These are phyloP conservation scores for Trypanosoma mega DNA, from an alignment of 208 protist species.

Conservation along the genomic window DNA sequence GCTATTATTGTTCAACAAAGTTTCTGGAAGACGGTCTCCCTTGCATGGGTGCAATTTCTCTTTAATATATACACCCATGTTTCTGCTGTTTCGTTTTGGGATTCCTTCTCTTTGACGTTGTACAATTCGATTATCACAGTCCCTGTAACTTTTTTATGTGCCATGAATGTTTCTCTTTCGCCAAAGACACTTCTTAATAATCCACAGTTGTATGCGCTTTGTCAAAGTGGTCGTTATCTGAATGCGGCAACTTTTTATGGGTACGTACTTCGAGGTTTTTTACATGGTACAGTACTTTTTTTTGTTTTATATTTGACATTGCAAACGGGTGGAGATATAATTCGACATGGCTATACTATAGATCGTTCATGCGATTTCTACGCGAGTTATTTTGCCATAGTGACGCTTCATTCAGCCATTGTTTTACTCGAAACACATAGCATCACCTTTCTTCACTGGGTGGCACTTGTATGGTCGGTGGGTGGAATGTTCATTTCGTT, in stretches of 20 bases:
- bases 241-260: constrained; percentile 73
- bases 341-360: constrained; percentile 35
- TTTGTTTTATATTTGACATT: constrained; percentile 44
- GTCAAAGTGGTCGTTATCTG: constrained; percentile 64
- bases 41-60: constrained; percentile 92
- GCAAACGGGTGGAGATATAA: constrained; percentile 29
- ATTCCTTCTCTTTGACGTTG: constrained; percentile 79
- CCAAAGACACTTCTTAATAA: constrained; percentile 48
- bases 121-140: constrained; percentile 89
- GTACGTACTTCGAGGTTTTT: constrained; percentile 67
- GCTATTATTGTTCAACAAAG: constrained; percentile 94
- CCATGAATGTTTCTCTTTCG: constrained; percentile 80
- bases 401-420: constrained; percentile 81
- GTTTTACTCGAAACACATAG: constrained; percentile 83
- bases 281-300: constrained; percentile 77
- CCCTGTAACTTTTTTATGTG: constrained; percentile 80
- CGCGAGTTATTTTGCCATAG: constrained; percentile 70
- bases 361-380: constrained; percentile 77
- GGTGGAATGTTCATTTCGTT: constrained; percentile 65
- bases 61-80: constrained; percentile 82
- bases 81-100: constrained; percentile 88
- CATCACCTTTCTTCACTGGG: constrained; percentile 71
- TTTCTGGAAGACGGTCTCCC: constrained; percentile 95
- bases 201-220: constrained; percentile 69
- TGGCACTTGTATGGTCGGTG: constrained; percentile 57